Conservation (phyloP, 306 rosid species). For the Rubus parviflorus region DNA sequence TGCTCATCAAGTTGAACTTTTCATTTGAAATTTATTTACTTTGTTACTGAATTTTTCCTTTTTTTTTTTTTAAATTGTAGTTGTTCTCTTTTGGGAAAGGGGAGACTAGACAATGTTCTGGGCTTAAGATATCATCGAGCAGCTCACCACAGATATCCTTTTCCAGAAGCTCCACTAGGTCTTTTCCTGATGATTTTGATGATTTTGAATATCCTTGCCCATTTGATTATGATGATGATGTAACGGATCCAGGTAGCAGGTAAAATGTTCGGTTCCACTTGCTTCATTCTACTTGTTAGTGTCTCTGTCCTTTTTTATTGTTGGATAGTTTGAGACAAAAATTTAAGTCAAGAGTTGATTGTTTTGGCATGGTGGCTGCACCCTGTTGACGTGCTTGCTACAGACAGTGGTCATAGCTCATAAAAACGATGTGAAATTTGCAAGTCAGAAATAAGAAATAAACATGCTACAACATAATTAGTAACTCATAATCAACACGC, state of each 20-base stretch:
- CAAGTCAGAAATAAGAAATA: background rate
- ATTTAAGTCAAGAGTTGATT: background rate
- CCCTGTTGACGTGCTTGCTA: background rate
- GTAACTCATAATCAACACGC: background rate
- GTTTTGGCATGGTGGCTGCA: background rate
- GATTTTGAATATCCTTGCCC: conserved; percentile 68
- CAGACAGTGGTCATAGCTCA: background rate
- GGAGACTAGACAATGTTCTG: conserved; percentile 52
- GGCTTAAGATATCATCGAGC: conserved; percentile 49
- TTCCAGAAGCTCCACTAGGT: conserved; percentile 86
- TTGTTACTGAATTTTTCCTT: conserved; percentile 25
- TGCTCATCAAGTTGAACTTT: conserved; percentile 9
- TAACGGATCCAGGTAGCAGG: conserved; percentile 81
- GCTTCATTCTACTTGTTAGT: background rate
- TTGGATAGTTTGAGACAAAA: background rate
- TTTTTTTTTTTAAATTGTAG: conserved; percentile 24
- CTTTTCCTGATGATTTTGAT: conserved; percentile 65
- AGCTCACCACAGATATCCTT: conserved; percentile 53
- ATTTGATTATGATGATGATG: conserved; percentile 74
- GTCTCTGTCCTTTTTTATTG: background rate
- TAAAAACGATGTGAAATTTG: background rate
- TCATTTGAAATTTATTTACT: conserved; percentile 6
- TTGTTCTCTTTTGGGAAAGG: conserved; percentile 56
- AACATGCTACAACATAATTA: background rate
- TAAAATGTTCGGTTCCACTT: conserved; percentile 31